Evolutionary conservation across 2,329 filamentous ascomycete genomes (phyloP).

Genomic region (Chalaropsis thielavioides): DNA sequence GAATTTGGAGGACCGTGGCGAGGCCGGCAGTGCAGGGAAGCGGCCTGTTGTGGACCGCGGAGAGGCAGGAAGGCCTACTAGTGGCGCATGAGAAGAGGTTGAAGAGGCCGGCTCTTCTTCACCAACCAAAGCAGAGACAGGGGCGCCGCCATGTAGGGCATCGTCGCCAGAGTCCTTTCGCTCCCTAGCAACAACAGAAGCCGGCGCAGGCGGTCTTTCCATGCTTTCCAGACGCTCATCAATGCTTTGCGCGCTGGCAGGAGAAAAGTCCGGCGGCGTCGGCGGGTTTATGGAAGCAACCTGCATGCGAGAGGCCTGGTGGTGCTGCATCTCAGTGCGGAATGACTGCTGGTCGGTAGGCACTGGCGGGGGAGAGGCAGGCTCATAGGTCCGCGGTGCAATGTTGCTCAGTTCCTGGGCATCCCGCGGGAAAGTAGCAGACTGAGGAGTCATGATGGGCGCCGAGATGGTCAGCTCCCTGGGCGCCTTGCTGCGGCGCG

Average conservation of each 20-base stretch:
- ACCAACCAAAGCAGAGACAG: constrained; percentile 21
- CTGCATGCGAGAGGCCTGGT: constrained; percentile 18
- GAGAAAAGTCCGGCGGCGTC: constrained; percentile 34
- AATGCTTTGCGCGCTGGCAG: constrained; percentile 29
- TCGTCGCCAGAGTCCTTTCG: too few species aligned
- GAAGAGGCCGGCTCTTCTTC: constrained; percentile 27
- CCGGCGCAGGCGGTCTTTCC: not conserved
- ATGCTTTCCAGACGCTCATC: constrained; percentile 33
- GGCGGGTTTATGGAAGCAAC: not conserved
- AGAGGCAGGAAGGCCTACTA: constrained; percentile 32
- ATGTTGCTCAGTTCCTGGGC: constrained; percentile 44
- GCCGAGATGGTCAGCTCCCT: constrained; percentile 47
- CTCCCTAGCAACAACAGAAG: not conserved
- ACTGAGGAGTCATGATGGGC: constrained; percentile 50
- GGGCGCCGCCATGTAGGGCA: not conserved
- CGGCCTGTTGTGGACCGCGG: constrained; percentile 26
- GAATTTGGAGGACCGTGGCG: constrained; percentile 12
- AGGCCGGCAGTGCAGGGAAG: constrained; percentile 23
- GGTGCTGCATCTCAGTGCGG: constrained; percentile 25
- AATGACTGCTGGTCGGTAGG: constrained; percentile 25
- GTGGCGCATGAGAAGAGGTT: constrained; percentile 34
- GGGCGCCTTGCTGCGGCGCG: constrained; percentile 32
- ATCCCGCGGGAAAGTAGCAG: constrained; percentile 43
- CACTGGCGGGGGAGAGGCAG: constrained; percentile 38
- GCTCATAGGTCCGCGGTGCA: constrained; percentile 43